Evolutionary conservation across 768 basidiomycete genomes (phyloP).

Genomic region (Phylloporus rhodoxanthus): DNA sequence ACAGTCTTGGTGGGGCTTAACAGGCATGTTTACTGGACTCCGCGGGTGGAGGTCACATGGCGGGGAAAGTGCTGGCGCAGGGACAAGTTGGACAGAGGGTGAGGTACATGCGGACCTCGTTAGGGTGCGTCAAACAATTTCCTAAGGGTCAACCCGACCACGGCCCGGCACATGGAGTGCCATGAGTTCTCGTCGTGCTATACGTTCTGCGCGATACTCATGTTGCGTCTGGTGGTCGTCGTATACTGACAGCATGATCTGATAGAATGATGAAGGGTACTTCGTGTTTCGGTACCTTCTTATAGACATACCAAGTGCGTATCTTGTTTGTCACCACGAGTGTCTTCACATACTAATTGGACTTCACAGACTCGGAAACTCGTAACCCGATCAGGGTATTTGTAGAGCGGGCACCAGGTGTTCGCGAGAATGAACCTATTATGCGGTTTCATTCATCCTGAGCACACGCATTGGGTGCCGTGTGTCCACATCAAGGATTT

Average conservation of each 20-base stretch:
- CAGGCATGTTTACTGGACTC: conserved; percentile 66
- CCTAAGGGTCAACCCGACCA: not conserved
- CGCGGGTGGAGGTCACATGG: conserved; percentile 35
- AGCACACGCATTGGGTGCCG: conserved; percentile 9
- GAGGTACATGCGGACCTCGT: conserved; percentile 78
- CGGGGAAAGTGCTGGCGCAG: conserved; percentile 31
- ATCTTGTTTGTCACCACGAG: conserved; percentile 16
- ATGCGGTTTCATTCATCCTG: conserved; percentile 55
- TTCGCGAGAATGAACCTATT: conserved; percentile 65
- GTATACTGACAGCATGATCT: conserved; percentile 8
- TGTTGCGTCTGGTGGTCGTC: conserved; percentile 3
- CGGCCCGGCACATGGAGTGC: not conserved
- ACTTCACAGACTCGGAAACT: conserved; percentile 50
- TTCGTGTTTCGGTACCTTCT: conserved; percentile 75
- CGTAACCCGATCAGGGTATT: conserved; percentile 62
- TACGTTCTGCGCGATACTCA: not conserved
- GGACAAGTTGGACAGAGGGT: conserved; percentile 58
- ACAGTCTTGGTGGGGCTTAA: conserved; percentile 46
- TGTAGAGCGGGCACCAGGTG: conserved; percentile 59
- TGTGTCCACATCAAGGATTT: conserved; percentile 7
- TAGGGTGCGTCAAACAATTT: conserved; percentile 43
- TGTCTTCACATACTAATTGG: conserved; percentile 7
- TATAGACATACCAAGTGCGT: conserved; percentile 74
- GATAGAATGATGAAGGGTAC: conserved; percentile 68
- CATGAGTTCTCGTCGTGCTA: conserved; percentile 1